Evolutionary conservation across 768 basidiomycete species (phyloP).

Genomic region (Naganishia vaughanmartiniae): DNA sequence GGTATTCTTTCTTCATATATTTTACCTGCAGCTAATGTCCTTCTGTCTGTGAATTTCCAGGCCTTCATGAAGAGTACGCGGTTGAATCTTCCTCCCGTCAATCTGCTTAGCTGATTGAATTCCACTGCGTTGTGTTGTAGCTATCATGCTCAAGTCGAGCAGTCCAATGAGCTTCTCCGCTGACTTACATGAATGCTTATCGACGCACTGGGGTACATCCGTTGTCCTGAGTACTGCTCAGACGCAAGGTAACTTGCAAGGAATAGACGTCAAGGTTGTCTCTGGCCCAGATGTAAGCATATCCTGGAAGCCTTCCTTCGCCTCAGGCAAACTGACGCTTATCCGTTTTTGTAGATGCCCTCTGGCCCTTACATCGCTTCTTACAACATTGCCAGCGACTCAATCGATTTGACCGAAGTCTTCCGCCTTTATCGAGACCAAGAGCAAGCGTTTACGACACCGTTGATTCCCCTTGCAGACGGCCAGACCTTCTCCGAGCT

Average conservation of each 20-base stretch:
- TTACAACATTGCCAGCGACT: constrained; percentile 3
- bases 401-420: constrained; percentile 36
- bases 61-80: constrained; percentile 6
- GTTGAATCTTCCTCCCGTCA: too few species aligned
- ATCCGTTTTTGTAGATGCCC: constrained; percentile 33
- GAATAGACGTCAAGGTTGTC: constrained; percentile 16
- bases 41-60: not conserved
- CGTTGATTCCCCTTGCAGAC: constrained; percentile 30
- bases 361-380: constrained; percentile 40
- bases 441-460: constrained; percentile 40
- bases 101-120: not conserved
- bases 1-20: too few species aligned
- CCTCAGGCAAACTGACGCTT: not conserved
- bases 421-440: constrained; percentile 41
- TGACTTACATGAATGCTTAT: constrained; percentile 21
- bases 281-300: not conserved
- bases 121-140: not conserved
- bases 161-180: constrained; percentile 14
- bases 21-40: too few species aligned
- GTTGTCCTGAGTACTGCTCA: constrained; percentile 22
- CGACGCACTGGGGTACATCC: constrained; percentile 22
- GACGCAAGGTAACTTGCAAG: constrained; percentile 6
- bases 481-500: constrained; percentile 33
- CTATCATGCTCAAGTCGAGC: constrained; percentile 14
- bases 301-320: not conserved